Conservation (phyloP, 306 rosid genomes). For the Pueraria montana region DNA sequence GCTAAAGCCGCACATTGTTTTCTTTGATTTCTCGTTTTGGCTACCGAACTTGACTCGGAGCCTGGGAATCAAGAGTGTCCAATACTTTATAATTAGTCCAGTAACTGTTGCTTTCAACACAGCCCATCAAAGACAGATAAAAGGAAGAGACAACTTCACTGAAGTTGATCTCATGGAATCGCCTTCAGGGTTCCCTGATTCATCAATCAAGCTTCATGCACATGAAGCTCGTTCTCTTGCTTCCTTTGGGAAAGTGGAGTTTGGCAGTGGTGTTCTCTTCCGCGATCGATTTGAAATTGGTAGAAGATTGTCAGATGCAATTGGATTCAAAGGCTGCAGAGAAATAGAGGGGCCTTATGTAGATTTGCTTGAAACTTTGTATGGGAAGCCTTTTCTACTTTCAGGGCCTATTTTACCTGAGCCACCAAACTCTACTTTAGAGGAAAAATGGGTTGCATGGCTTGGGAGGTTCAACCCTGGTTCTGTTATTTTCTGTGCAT, state of each 20-base stretch:
- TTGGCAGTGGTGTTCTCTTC: slow-evolving; percentile 44
- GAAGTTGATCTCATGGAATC: no score
- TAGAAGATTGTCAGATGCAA: not conserved
- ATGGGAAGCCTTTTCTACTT: no score
- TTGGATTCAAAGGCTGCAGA: slow-evolving; percentile 46
- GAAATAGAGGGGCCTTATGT: slow-evolving; percentile 41
- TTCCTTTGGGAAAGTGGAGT: not conserved
- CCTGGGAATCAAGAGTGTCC: slow-evolving; percentile 41
- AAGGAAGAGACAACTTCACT: no score
- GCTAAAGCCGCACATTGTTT: slow-evolving; percentile 40
- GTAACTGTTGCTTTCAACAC: not conserved
- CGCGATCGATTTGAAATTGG: not conserved
- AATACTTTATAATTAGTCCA: not conserved
- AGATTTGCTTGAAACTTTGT: slow-evolving; percentile 7
- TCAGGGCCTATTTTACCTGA: no score
- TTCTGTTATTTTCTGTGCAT: slow-evolving; percentile 44
- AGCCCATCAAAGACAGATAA: no score
- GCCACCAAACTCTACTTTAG: no score
- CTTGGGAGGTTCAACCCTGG: slow-evolving; percentile 19
- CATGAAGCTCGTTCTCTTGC: not conserved
- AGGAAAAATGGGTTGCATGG: slow-evolving; percentile 46
- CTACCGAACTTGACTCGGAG: slow-evolving; percentile 36
- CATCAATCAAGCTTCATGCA: slow-evolving; percentile 10
- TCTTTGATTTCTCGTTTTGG: slow-evolving; percentile 48
- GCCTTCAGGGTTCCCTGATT: slow-evolving; percentile 23